phyloP scores from a whole-genome alignment of 2,329 filamentous ascomycete genomes.

The Sarocladiaceae sp. region DNA sequence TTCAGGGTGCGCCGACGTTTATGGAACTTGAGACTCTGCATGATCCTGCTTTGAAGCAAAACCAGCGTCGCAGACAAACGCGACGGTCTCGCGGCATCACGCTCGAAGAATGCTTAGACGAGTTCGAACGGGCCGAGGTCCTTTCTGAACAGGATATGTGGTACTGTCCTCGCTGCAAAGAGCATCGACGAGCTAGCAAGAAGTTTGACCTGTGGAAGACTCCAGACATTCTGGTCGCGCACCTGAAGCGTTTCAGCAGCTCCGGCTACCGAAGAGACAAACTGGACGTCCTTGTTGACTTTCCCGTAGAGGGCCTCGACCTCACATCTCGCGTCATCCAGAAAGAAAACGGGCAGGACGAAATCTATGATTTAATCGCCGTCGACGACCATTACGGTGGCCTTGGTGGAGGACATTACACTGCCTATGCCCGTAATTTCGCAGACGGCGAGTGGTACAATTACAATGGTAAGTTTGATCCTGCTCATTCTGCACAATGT shows the following conservation, averaged over 20 bases:
- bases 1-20: conserved; percentile 54
- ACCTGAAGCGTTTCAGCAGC: conserved; percentile 92
- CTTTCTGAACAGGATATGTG: conserved; percentile 93
- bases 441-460: conserved; percentile 87
- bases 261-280: conserved; percentile 80
- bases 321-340: conserved; percentile 73
- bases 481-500: not conserved
- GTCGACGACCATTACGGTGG: conserved; percentile 96
- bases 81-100: conserved; percentile 59
- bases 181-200: conserved; percentile 86
- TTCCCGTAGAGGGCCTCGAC: conserved; percentile 82
- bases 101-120: conserved; percentile 84
- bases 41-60: conserved; percentile 58
- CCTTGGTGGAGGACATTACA: conserved; percentile 92
- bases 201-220: conserved; percentile 97
- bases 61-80: conserved; percentile 57
- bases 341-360: conserved; percentile 71
- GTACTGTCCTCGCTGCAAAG: conserved; percentile 96
- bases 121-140: conserved; percentile 90
- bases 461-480: conserved; percentile 71
- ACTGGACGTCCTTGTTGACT: conserved; percentile 84
- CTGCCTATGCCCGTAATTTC: conserved; percentile 90
- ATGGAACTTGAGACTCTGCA: conserved; percentile 44
- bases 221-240: conserved; percentile 89
- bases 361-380: conserved; percentile 88